Percentiles rank a stretch among this genome's conserved stretches.
Evolutionary conservation across 176 grass and related monocot genomes (phyloP).

Genomic region (Metroxylon sagu): DNA sequence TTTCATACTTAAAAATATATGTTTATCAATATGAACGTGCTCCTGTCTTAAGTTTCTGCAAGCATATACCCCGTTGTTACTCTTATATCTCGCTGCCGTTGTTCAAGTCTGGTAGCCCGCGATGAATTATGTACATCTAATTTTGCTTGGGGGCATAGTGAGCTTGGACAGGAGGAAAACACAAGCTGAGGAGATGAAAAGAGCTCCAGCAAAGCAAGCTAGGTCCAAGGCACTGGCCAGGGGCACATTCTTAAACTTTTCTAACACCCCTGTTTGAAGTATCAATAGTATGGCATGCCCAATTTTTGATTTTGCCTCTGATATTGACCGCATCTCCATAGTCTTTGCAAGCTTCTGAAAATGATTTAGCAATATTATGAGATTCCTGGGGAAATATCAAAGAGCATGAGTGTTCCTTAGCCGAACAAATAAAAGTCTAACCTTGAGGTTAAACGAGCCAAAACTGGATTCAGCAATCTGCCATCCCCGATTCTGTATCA

Average conservation of each 20-base stretch:
- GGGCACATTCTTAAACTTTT: constrained; percentile 74
- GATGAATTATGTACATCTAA: background rate
- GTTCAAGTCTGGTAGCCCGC: background rate
- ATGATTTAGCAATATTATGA: background rate
- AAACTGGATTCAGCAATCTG: constrained; percentile 27
- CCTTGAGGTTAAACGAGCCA: constrained; percentile 47
- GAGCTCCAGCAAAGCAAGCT: constrained; percentile 63
- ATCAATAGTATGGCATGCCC: constrained; percentile 64
- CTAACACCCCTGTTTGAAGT: constrained; percentile 60
- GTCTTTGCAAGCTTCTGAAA: constrained; percentile 64
- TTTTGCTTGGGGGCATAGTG: constrained; percentile 1
- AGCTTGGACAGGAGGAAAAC: constrained; percentile 75
- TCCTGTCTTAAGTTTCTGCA: too few relatives aligned
- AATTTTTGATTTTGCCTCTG: constrained; percentile 67
- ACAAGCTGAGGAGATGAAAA: constrained; percentile 58
- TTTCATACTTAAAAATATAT: too few relatives aligned
- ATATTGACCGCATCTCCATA: constrained; percentile 36
- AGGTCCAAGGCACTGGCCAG: constrained; percentile 49
- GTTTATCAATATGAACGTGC: too few relatives aligned
- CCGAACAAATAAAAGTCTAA: constrained; percentile 3
- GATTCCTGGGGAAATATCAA: background rate
- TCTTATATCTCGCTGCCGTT: too few relatives aligned
- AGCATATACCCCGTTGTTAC: too few relatives aligned
- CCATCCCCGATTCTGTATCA: constrained; percentile 20
- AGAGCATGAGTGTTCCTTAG: background rate